Percentiles rank a stretch among this genome's conserved stretches.
Conservation (phyloP, 495 filamentous ascomycete species). For the Lasiosphaeria miniovina region DNA sequence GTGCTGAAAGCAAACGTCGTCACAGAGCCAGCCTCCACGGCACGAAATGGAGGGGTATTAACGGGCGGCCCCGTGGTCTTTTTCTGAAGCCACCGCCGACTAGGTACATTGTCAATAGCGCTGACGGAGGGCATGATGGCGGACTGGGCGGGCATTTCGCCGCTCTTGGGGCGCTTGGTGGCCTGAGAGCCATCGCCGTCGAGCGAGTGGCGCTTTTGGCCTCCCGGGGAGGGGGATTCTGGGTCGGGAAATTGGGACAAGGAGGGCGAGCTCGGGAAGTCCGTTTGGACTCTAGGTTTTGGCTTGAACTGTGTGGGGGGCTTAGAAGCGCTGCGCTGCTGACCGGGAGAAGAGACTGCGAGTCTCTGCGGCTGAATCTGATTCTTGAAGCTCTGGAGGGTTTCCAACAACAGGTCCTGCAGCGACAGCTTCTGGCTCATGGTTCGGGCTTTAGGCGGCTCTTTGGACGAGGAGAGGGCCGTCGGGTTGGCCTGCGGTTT, state of each 20-base stretch:
- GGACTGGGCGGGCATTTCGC: background rate
- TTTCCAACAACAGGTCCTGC: slow-evolving; percentile 16
- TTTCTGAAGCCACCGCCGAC: slow-evolving; percentile 2
- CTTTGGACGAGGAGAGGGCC: slow-evolving; percentile 11
- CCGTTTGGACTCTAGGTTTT: background rate
- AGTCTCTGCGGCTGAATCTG: background rate
- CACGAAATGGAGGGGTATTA: no score
- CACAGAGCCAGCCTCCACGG: no score
- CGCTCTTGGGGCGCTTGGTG: slow-evolving; percentile 14
- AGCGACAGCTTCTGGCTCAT: slow-evolving; percentile 14
- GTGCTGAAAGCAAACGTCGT: no score
- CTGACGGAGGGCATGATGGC: slow-evolving; percentile 5
- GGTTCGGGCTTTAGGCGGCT: slow-evolving; percentile 15
- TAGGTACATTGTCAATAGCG: slow-evolving; percentile 23
- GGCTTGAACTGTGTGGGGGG: background rate
- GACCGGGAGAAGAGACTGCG: background rate
- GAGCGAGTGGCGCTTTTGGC: slow-evolving; percentile 16
- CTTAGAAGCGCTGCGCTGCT: background rate
- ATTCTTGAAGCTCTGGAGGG: slow-evolving; percentile 11
- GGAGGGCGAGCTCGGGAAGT: background rate
- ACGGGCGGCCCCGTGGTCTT: no score
- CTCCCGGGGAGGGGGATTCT: background rate
- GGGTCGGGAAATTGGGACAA: background rate
- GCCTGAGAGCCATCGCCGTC: slow-evolving; percentile 7
- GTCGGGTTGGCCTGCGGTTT: slow-evolving; percentile 13